Evolutionary conservation across 108 stramenopile genomes (phyloP).

Genomic region (Nannochloropsis oceanica): DNA sequence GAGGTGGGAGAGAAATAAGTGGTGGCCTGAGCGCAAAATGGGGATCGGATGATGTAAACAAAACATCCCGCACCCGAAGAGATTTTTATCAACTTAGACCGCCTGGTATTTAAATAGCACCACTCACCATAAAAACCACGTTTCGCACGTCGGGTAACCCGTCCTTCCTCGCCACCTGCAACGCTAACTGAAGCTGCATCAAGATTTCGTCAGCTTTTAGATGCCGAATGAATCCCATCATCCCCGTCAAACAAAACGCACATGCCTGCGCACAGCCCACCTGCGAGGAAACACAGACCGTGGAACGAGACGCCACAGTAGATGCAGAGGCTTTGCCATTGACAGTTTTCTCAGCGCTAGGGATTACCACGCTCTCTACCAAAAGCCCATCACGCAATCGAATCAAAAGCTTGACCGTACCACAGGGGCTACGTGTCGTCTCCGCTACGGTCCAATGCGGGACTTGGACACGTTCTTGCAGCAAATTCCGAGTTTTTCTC

Average conservation of each 20-base stretch:
- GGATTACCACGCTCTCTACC: background rate
- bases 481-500: background rate
- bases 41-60: no score
- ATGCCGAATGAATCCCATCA: conserved; percentile 57
- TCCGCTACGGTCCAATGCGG: background rate
- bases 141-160: conserved; percentile 41
- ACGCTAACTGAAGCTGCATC: conserved; percentile 58
- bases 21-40: no score
- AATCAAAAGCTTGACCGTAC: background rate
- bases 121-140: conserved; percentile 54
- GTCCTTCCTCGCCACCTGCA: conserved; percentile 30
- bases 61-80: no score
- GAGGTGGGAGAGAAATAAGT: no score
- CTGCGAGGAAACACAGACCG: conserved; percentile 52
- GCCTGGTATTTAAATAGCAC: no score
- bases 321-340: background rate
- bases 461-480: background rate
- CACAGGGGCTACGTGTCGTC: background rate
- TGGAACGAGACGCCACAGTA: background rate
- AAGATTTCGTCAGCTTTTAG: conserved; percentile 58
- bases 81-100: no score
- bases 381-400: background rate
- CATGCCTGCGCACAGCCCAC: conserved; percentile 77
- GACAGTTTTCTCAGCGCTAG: background rate
- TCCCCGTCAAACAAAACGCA: conserved; percentile 67